A percentile compares a stretch with the other conserved stretches of the same genome.
These are phyloP conservation scores for Perkinsus chesapeaki DNA, from an alignment of 169 alveolate species.

Conservation along the genomic window DNA sequence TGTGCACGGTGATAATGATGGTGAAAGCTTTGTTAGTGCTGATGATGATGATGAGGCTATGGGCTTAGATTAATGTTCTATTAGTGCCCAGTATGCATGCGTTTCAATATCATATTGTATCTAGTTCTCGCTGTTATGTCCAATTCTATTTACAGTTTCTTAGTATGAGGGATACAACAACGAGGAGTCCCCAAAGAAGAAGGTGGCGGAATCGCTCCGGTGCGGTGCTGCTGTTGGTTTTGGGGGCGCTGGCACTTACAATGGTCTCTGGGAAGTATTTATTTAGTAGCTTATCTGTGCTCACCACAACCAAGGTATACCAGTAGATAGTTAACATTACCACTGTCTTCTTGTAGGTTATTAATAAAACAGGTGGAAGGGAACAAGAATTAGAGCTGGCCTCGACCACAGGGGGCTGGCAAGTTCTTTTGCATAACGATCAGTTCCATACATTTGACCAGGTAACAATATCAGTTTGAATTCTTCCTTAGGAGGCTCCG, in stretches of 20 bases:
- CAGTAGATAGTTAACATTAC: too few relatives aligned
- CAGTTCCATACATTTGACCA: not conserved
- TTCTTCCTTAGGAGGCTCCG: too few relatives aligned
- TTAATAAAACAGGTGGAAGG: not conserved
- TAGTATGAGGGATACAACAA: too few relatives aligned
- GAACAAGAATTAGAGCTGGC: not conserved
- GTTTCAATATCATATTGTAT: not conserved
- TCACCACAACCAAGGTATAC: not conserved
- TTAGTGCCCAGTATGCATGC: not conserved
- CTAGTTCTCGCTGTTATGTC: too few relatives aligned
- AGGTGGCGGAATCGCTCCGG: not conserved
- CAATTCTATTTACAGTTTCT: too few relatives aligned
- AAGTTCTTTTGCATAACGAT: not conserved
- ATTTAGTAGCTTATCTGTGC: not conserved
- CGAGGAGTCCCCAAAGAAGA: too few relatives aligned
- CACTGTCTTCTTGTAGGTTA: not conserved
- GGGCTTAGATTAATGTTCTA: not conserved
- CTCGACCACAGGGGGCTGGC: not conserved
- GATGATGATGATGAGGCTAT: not conserved
- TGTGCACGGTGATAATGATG: not conserved
- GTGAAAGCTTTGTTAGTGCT: not conserved
- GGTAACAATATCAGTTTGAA: too few relatives aligned
- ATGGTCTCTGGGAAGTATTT: not conserved
- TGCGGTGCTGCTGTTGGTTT: not conserved
- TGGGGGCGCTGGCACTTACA: not conserved